Evolutionary conservation across 2,329 filamentous ascomycete genomes (phyloP), one percentile per base, ranked within the genome.

Genomic region (Anthostomella pinea): DNA sequence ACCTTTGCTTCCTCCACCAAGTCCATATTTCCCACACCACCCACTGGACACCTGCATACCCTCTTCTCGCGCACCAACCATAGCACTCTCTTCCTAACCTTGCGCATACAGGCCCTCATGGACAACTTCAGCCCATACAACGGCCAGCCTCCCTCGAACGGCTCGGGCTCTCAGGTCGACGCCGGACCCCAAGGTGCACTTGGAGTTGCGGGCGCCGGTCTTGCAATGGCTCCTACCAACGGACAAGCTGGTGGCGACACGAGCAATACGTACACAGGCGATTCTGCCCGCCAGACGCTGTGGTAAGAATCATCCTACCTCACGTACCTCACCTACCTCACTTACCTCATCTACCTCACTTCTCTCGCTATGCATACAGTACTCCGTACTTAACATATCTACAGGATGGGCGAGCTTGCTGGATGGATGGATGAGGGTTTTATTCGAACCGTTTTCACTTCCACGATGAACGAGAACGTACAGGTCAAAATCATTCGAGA

Each of bases 401-500:
- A 15, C 45, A 95, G 90, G 91, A 98, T 98, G 93, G 93, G 93
- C 53, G 93, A 98, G 65, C 84, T 98, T 48, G 91, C 97, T 67
- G 87, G 89, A 18, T 98, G 93, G 93, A 97, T 98, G 70, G 93
- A 98, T 56, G 93, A 98, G 72, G 94, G 91, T 68, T 98, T 97
- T 65, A 87, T 98, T 60, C 90, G 94, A 68, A 93, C 86, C 54
- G 81, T 97, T 29, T 97, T 88, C 77, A 60, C 72, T 48, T 95
- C 88, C 58, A 82, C 90, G 56, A 86, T 95, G 70, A 89, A 86
- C 52, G 93, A 97, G 68, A 82, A 82, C 48, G 93, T 98, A 56
- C 96, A 96, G 56, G 93, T 98, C 55, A 98, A 98, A 79, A 95
- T 98, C 77, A 98, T 98, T 58, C 87, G 93, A 51, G 93, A 98